Base-by-base conservation (phyloP, 257 asterid species). In the Nicotiana obtusifolia region DNA sequence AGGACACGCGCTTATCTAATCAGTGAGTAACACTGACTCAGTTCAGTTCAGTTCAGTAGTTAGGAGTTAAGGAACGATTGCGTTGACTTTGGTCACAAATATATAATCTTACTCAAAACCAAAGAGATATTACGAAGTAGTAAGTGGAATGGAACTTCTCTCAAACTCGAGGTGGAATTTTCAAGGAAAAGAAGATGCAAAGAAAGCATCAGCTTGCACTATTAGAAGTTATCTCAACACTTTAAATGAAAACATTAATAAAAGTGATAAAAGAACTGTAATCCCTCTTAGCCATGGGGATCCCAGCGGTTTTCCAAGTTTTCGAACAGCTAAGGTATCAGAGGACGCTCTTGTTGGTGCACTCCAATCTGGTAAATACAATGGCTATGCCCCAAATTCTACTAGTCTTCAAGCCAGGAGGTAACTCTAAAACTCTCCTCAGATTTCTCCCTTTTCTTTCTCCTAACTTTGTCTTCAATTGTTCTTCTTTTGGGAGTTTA, bases 251-350 rank as follows among this genome's bases (percentile, higher is more conserved):
- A 81, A 84, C 64, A 80, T 93, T 22, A 87, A 87, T 19, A 31
- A 75, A 44, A 81, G 80, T 14, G 93, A 89, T 10, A 19, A 77
- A 22, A 87, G 85, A 86, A 87, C 91, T 13, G 76, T 83, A 4
- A 84, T 93, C 71, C 92, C 90, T 84, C 91, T 93, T 13, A 90
- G 93, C 41, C 91, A 80, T 84, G 97, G 96, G 9, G 96, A 93
- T 80, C 96, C 97, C 8, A 87, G 92, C 20, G 84, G 87, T 3
- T 90, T 89, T 37, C 91, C 94, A 0, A 76, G 91, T 67, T 91
- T 88, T 87, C 57, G 87, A 86, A 88, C 97, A 1, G 66, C 87
- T 60, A 83, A 85, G 2, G 78, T 84, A 3, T 91, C 87, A 7
- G 91, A 86, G 76, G 85, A 93, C 24, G 92, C 96, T 82, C 67